These are phyloP conservation scores for Spirogloea muscicola DNA, from an alignment of 139 green algal genomes.

Conservation along the genomic window DNA sequence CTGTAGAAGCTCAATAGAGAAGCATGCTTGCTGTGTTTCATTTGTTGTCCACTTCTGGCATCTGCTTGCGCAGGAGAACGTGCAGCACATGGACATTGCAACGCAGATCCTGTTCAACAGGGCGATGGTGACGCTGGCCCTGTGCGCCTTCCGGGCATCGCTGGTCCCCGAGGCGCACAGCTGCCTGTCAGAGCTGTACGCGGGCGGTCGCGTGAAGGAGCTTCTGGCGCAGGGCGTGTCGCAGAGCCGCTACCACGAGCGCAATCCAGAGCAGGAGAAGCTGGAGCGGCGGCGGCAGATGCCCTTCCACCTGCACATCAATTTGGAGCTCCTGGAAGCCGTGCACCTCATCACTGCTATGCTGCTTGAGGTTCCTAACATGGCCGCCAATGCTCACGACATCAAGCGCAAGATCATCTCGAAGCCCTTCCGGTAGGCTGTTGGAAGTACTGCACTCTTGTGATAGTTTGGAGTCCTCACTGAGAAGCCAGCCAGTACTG, in stretches of 20 bases:
- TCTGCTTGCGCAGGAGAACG: conserved; percentile 51
- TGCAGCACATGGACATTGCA: conserved; percentile 79
- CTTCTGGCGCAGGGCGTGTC: conserved; percentile 83
- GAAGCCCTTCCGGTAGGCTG: conserved; percentile 46
- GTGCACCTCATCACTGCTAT: conserved; percentile 88
- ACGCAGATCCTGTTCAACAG: conserved; percentile 99
- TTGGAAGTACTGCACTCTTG: neutral
- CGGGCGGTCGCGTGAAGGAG: conserved; percentile 89
- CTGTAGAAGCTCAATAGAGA: too few relatives aligned
- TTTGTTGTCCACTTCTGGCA: neutral
- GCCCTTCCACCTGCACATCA: conserved; percentile 99
- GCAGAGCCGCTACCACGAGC: conserved; percentile 53
- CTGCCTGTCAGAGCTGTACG: conserved; percentile 92
- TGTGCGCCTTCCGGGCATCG: conserved; percentile 83
- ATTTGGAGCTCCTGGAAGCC: conserved; percentile 92
- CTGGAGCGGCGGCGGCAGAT: conserved; percentile 89
- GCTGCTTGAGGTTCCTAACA: conserved; percentile 89
- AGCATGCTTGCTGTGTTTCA: neutral
- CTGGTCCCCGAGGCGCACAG: conserved; percentile 83
- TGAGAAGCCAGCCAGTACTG: conserved; percentile 1
- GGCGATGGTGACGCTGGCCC: conserved; percentile 89
- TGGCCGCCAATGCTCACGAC: conserved; percentile 62
- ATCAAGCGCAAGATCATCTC: conserved; percentile 49
- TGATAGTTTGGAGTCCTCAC: neutral
- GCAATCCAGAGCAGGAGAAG: conserved; percentile 77